phyloP scores from a whole-genome alignment of 2,329 filamentous ascomycete genomes.

The Cercospora janseana region DNA sequence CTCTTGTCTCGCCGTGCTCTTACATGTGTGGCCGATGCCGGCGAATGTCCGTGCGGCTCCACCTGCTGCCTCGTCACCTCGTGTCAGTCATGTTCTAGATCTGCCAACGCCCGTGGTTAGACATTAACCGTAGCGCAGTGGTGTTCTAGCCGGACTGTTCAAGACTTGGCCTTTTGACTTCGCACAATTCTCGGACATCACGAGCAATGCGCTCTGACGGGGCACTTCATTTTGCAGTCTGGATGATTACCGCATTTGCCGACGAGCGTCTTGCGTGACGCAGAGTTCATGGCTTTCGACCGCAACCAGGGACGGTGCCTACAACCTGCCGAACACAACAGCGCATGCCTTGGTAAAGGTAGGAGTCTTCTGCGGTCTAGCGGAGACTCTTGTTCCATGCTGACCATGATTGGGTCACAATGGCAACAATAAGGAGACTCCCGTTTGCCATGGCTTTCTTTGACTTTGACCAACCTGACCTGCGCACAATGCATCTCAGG shows the following conservation, averaged over 20 bases:
- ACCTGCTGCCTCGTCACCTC: neutral
- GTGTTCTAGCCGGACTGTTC: too few relatives aligned
- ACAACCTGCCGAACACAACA: neutral
- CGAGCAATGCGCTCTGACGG: neutral
- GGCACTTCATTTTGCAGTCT: neutral
- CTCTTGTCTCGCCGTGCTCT: too few relatives aligned
- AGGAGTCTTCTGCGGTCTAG: neutral
- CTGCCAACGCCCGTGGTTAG: neutral
- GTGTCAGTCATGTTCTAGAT: neutral
- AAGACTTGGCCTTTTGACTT: neutral
- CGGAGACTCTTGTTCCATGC: neutral
- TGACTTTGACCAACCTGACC: slow-evolving; percentile 8
- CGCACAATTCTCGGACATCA: neutral
- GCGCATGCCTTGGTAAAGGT: slow-evolving; percentile 2
- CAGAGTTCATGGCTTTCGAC: too few relatives aligned
- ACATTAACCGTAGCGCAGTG: neutral
- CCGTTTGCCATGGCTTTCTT: slow-evolving; percentile 5
- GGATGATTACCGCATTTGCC: slow-evolving; percentile 1
- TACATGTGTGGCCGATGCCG: neutral
- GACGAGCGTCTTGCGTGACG: neutral
- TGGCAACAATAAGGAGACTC: slow-evolving; percentile 5
- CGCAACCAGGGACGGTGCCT: neutral
- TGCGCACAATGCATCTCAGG: too few relatives aligned
- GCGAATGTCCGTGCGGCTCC: neutral
- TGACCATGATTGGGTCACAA: slow-evolving; percentile 4